These are phyloP conservation scores for Tulasnella calospora DNA, from an alignment of 768 basidiomycete species.

Conservation along the genomic window DNA sequence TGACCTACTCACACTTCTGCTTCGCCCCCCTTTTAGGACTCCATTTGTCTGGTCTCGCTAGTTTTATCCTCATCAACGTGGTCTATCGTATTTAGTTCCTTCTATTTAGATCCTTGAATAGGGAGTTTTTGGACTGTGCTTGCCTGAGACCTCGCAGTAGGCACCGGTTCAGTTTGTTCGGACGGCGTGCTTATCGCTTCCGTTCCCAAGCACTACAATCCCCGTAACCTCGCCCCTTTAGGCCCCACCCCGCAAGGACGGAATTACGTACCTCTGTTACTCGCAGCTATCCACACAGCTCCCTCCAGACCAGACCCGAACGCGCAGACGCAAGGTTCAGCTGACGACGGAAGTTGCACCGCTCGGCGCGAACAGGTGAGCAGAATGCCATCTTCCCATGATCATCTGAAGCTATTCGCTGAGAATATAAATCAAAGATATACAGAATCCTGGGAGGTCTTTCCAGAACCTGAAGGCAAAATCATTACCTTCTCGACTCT, in stretches of 20 bases:
- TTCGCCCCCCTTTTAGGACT: neutral
- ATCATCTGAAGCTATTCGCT: too few relatives aligned
- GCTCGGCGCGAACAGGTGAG: neutral
- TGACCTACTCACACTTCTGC: neutral
- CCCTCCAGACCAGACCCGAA: neutral
- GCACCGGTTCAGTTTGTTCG: neutral
- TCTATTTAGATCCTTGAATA: constrained; percentile 8
- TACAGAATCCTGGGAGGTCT: too few relatives aligned
- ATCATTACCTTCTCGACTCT: neutral
- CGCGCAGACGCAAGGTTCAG: neutral
- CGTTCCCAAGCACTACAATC: neutral
- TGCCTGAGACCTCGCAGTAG: neutral
- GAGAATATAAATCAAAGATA: too few relatives aligned
- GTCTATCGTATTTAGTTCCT: constrained; percentile 6
- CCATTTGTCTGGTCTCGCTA: neutral
- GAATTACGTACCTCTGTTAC: neutral
- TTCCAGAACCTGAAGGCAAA: too few relatives aligned
- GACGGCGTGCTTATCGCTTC: neutral
- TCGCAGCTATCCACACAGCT: neutral
- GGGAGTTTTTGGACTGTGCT: neutral
- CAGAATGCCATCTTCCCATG: too few relatives aligned
- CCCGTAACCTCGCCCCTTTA: neutral
- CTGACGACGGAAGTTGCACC: neutral
- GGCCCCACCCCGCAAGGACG: neutral
- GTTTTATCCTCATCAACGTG: neutral